Base-by-base conservation (phyloP, 2,329 filamentous ascomycete genomes). In the Penicillium polonicum region DNA sequence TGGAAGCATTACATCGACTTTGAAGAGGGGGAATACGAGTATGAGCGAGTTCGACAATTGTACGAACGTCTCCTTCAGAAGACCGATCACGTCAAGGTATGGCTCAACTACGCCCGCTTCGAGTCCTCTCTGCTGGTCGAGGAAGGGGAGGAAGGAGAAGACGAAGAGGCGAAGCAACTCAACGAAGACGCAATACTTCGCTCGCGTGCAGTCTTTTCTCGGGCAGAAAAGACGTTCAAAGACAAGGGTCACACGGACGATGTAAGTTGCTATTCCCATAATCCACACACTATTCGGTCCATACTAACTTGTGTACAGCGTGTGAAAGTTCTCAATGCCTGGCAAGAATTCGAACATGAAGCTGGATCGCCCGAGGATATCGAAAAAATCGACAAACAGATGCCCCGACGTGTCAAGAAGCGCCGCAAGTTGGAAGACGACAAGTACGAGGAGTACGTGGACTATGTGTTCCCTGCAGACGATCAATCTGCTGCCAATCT, bases 1-100 rank as follows among this genome's bases (percentile, higher is more conserved):
- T 99, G 94, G 94, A 97, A 97, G 78, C 87, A 92, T 1, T 99
- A 96, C 75, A 97, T 99, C 67, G 94, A 99, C 75, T 97, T 97
- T 70, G 94, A 99, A 76, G 93, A 97, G 72, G 91, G 96, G 68
- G 91, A 96, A 74, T 90, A 88, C 69, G 91, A 97, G 74, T 97
- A 93, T 74, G 91, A 92, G 52, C 83, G 87, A 48, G 91, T 92
- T 5, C 84, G 94, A 48, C 79, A 80, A 4, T 80, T 99, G 44
- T 99, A 97, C 77, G 93, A 97, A 79, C 86, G 93, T 8, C 83
- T 99, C 13, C 83, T 99, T 43, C 82, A 91, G 69, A 97, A 95
- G 85, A 96, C 94, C n/a, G 88, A 94, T 70, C 94, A 99, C 72
- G 92, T 97, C 81, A 99, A 97, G 81, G 94, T 99, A 59, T 99